These are phyloP conservation scores for Bacterosira constricta DNA, from an alignment of 108 stramenopile genomes.

Conservation along the genomic window DNA sequence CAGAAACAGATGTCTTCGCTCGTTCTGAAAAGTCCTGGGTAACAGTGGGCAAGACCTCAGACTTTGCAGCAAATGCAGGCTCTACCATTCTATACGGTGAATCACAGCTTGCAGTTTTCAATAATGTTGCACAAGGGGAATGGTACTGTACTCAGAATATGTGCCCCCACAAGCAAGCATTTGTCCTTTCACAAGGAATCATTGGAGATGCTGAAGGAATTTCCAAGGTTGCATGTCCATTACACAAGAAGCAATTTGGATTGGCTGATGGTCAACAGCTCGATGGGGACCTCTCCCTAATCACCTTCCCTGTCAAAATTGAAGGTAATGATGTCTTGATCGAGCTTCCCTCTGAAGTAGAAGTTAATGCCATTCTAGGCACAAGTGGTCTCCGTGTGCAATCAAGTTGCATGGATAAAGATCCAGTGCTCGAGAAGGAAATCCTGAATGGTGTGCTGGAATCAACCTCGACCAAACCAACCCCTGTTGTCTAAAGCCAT, in stretches of 20 bases:
- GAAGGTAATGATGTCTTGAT: slow-evolving; percentile 76
- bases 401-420: slow-evolving; percentile 69
- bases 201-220: slow-evolving; percentile 74
- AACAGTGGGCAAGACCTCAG: slow-evolving; percentile 63
- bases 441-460: slow-evolving; percentile 39
- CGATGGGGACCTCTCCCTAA: slow-evolving; percentile 76
- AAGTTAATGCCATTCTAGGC: slow-evolving; percentile 88
- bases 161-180: slow-evolving; percentile 94
- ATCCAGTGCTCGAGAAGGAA: slow-evolving; percentile 46
- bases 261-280: slow-evolving; percentile 75
- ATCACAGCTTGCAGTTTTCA: slow-evolving; percentile 91
- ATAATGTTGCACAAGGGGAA: slow-evolving; percentile 74
- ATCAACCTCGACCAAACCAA: slow-evolving; percentile 14
- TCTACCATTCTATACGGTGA: slow-evolving; percentile 87
- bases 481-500: neutral
- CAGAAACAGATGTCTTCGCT: slow-evolving; percentile 71
- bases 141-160: slow-evolving; percentile 93
- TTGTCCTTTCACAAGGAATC: slow-evolving; percentile 92
- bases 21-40: slow-evolving; percentile 89
- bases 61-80: slow-evolving; percentile 84
- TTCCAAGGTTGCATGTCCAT: slow-evolving; percentile 92
- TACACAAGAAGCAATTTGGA: slow-evolving; percentile 92
- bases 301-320: slow-evolving; percentile 88
- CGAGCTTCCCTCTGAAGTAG: slow-evolving; percentile 77
- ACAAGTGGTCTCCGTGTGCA: slow-evolving; percentile 83